Percentiles rank a stretch among this genome's conserved stretches.
Conservation (phyloP, 1,284 basidiomycete species). For the Pholiota adiposa region DNA sequence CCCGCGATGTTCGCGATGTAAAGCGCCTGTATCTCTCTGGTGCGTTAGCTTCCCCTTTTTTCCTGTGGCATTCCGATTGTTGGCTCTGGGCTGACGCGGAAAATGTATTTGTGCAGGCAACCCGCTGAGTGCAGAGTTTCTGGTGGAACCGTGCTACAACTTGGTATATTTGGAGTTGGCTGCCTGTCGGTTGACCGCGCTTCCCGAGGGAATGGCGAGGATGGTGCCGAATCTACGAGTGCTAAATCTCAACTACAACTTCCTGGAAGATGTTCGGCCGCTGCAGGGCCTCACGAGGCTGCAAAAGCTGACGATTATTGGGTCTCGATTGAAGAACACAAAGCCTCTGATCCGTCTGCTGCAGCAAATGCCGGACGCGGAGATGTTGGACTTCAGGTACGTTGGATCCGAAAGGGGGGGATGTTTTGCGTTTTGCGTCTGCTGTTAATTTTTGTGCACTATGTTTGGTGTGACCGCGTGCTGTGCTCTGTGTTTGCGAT, state of each 20-base stretch:
- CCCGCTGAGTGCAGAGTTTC: slow-evolving; percentile 43
- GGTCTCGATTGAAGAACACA: slow-evolving; percentile 75
- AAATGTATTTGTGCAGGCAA: slow-evolving; percentile 39
- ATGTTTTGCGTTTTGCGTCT: slow-evolving; percentile 23
- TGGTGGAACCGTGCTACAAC: slow-evolving; percentile 74
- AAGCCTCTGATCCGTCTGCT: slow-evolving; percentile 75
- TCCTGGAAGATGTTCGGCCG: slow-evolving; percentile 72
- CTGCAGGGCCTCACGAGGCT: slow-evolving; percentile 78
- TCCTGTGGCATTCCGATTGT: slow-evolving; percentile 3
- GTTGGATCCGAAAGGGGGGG: slow-evolving; percentile 37
- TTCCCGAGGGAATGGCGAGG: slow-evolving; percentile 71
- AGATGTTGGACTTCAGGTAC: slow-evolving; percentile 91
- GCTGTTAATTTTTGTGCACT: too few relatives aligned
- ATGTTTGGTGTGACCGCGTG: slow-evolving; percentile 6
- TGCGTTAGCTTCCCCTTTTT: slow-evolving; percentile 42
- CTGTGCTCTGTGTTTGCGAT: background rate
- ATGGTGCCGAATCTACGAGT: slow-evolving; percentile 88
- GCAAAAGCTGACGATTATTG: slow-evolving; percentile 85
- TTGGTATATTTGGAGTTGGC: slow-evolving; percentile 94
- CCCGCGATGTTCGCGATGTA: slow-evolving; percentile 83
- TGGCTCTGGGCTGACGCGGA: slow-evolving; percentile 2
- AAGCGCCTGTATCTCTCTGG: slow-evolving; percentile 95
- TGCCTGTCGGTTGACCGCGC: slow-evolving; percentile 80
- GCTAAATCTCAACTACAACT: slow-evolving; percentile 96
- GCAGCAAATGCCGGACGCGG: slow-evolving; percentile 74